Evolutionary conservation across 306 rosid species (phyloP).

Genomic region (Abrus pulchellus): DNA sequence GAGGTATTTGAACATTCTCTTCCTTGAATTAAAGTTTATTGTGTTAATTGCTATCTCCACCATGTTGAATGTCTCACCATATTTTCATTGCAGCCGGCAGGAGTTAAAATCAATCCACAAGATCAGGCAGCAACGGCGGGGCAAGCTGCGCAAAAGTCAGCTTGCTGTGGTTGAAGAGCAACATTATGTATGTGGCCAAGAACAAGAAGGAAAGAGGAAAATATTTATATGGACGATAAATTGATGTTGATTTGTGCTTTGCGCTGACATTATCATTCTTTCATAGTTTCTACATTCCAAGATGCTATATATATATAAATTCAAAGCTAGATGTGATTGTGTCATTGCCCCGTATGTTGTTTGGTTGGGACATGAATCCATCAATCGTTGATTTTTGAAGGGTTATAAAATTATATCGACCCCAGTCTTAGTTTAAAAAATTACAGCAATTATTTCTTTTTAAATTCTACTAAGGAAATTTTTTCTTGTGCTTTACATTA

Average conservation of each 20-base stretch:
- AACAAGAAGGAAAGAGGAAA: constrained; percentile 47
- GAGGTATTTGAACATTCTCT: constrained; percentile 64
- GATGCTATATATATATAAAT: constrained; percentile 44
- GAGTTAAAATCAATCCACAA: constrained; percentile 76
- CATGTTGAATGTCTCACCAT: neutral
- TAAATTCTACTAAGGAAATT: neutral
- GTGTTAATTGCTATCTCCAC: neutral
- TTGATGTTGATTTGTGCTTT: constrained; percentile 60
- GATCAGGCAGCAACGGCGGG: constrained; percentile 67
- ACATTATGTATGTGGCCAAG: constrained; percentile 23
- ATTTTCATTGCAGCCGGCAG: constrained; percentile 65
- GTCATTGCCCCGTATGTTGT: constrained; percentile 29
- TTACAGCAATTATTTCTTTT: neutral
- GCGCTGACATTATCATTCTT: constrained; percentile 62
- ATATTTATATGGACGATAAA: constrained; percentile 58
- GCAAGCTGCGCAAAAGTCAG: constrained; percentile 67
- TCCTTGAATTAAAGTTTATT: neutral
- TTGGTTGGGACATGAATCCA: constrained; percentile 37
- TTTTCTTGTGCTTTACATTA: neutral
- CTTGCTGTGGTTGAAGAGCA: constrained; percentile 79
- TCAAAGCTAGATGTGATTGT: constrained; percentile 47
- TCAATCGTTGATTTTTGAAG: constrained; percentile 37
- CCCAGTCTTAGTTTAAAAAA: constrained; percentile 1
- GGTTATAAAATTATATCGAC: constrained; percentile 32
- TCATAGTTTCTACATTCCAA: constrained; percentile 55